Percentiles rank a stretch among this genome's conserved stretches.
Conservation (phyloP, 1,139 yeast species). For the Yamadazyma songkhlaensis region DNA sequence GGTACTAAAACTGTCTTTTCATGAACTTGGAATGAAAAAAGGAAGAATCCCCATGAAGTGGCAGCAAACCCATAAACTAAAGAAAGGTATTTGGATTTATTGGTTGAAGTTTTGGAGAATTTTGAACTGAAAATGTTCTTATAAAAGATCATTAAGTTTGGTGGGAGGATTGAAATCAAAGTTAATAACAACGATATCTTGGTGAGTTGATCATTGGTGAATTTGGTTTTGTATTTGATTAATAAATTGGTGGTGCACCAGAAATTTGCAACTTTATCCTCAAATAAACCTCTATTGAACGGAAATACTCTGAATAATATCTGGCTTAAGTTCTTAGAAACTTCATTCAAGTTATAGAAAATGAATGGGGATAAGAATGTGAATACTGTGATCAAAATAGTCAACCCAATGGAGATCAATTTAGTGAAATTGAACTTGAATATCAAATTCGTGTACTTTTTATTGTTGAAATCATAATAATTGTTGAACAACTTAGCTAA, state of each 20-base stretch:
- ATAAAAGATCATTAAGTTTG: conserved; percentile 52
- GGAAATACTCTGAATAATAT: conserved; percentile 78
- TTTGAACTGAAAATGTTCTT: conserved; percentile 44
- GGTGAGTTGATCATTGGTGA: conserved; percentile 60
- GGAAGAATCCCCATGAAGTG: conserved; percentile 82
- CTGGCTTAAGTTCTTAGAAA: conserved; percentile 24
- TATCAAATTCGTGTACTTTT: conserved; percentile 9
- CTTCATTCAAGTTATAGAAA: conserved; percentile 14
- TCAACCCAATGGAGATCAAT: conserved; percentile 56
- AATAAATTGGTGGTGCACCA: conserved; percentile 90
- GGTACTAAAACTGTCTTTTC: conserved; percentile 90
- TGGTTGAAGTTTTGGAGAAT: conserved; percentile 17
- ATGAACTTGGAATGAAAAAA: conserved; percentile 94
- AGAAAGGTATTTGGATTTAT: conserved; percentile 19
- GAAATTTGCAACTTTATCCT: conserved; percentile 94
- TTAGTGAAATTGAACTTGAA: conserved; percentile 35
- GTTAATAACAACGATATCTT: conserved; percentile 63
- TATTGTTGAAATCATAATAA: conserved; percentile 15
- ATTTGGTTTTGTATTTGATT: conserved; percentile 62
- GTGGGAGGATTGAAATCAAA: conserved; percentile 62
- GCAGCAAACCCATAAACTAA: conserved; percentile 72
- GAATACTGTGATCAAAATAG: conserved; percentile 57
- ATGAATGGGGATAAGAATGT: conserved; percentile 63
- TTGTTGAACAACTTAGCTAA: conserved; percentile 43
- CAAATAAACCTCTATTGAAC: conserved; percentile 91